These are phyloP conservation scores for Apophysomyces sp. DNA, from an alignment of 371 early-diverging fungal genomes.

Conservation along the genomic window DNA sequence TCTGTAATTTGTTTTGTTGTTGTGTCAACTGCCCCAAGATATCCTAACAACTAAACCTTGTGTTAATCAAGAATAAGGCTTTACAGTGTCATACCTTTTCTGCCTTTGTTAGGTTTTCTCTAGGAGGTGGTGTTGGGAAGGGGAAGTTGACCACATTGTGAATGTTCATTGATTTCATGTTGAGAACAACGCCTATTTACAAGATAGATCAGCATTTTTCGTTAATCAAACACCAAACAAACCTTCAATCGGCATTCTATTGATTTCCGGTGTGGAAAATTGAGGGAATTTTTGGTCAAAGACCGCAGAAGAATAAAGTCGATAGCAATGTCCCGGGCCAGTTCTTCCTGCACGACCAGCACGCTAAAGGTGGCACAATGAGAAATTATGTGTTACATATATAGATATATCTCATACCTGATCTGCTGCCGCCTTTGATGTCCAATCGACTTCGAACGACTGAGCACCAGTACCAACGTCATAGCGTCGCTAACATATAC, in stretches of 20 bases:
- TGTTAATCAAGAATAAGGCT: background rate
- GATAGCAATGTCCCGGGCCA: constrained; percentile 97
- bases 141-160: constrained; percentile 95
- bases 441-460: constrained; percentile 88
- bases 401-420: constrained; percentile 20
- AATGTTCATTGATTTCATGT: constrained; percentile 96
- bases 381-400: background rate
- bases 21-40: constrained; percentile 74
- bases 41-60: constrained; percentile 48
- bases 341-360: constrained; percentile 99
- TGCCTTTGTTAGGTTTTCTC: constrained; percentile 64
- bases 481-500: constrained; percentile 56
- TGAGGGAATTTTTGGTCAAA: constrained; percentile 90
- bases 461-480: constrained; percentile 84
- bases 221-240: background rate
- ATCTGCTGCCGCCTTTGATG: constrained; percentile 93
- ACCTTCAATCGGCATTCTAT: constrained; percentile 92
- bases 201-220: background rate
- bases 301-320: constrained; percentile 94
- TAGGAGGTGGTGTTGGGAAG: constrained; percentile 88
- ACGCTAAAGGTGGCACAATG: constrained; percentile 62
- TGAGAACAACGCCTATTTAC: constrained; percentile 76
- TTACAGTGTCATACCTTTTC: constrained; percentile 45
- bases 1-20: constrained; percentile 76
- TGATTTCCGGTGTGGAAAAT: constrained; percentile 92